Percentiles rank a stretch among this genome's conserved stretches.
These are phyloP conservation scores for Inosperma sp. DNA, from an alignment of 768 basidiomycete genomes.

Conservation along the genomic window DNA sequence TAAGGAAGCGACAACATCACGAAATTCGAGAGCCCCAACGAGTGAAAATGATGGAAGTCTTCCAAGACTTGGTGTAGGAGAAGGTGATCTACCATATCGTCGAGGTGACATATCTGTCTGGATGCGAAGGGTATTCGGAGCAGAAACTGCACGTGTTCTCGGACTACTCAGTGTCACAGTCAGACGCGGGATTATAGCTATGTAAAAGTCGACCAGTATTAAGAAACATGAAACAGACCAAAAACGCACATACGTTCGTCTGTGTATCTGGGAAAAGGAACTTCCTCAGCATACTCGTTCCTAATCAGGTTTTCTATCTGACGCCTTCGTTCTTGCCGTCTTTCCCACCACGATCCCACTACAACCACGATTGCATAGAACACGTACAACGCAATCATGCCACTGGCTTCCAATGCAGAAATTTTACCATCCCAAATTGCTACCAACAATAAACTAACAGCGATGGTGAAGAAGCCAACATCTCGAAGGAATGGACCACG, in stretches of 20 bases:
- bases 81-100: constrained; percentile 46
- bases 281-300: constrained; percentile 54
- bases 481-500: constrained; percentile 84
- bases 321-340: constrained; percentile 45
- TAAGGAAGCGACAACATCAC: constrained; percentile 82
- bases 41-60: constrained; percentile 85
- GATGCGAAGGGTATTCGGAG: constrained; percentile 33
- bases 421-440: constrained; percentile 78
- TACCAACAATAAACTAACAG: constrained; percentile 68
- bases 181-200: constrained; percentile 26
- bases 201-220: constrained; percentile 5
- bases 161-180: constrained; percentile 31
- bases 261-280: constrained; percentile 44
- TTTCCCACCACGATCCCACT: constrained; percentile 71
- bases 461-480: constrained; percentile 88
- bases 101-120: constrained; percentile 37
- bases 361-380: constrained; percentile 76
- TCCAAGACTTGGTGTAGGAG: constrained; percentile 41
- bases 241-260: constrained; percentile 52
- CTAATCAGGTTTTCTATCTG: constrained; percentile 50
- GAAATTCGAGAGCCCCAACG: constrained; percentile 92
- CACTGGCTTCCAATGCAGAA: constrained; percentile 62
- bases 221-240: background rate
- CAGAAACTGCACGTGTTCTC: constrained; percentile 40
- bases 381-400: constrained; percentile 69